Conservation (phyloP, 495 filamentous ascomycete genomes). For the Neurospora sp. region DNA sequence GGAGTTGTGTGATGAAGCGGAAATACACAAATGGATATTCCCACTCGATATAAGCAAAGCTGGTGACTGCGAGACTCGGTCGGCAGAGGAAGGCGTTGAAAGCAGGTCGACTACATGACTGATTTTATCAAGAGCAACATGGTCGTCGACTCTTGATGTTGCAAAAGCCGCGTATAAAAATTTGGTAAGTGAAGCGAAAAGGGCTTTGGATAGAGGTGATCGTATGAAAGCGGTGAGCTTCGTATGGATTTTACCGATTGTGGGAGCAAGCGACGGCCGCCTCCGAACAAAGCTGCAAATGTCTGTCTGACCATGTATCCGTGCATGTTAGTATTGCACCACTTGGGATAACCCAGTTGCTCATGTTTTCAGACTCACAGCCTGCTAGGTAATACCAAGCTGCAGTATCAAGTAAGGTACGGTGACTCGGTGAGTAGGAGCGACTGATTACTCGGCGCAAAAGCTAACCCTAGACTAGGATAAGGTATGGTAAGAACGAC, state of each 20-base stretch:
- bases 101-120: neutral
- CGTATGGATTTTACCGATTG: neutral
- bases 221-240: neutral
- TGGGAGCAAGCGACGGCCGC: neutral
- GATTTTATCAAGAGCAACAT: neutral
- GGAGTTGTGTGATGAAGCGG: neutral
- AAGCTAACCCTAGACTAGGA: neutral
- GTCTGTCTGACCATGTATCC: neutral
- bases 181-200: neutral
- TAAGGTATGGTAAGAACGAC: neutral
- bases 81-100: neutral
- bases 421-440: neutral
- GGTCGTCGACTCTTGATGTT: neutral
- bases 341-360: neutral
- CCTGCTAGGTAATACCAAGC: neutral
- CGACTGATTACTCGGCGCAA: neutral
- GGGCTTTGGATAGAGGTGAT: conserved; percentile 1
- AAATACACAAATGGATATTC: neutral
- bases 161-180: neutral
- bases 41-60: neutral
- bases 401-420: neutral
- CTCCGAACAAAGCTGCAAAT: neutral
- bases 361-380: neutral
- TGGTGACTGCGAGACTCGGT: neutral
- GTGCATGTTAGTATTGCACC: neutral